phyloP scores from a whole-genome alignment of 345 rosid species.

The Sisymbrium altissimum region DNA sequence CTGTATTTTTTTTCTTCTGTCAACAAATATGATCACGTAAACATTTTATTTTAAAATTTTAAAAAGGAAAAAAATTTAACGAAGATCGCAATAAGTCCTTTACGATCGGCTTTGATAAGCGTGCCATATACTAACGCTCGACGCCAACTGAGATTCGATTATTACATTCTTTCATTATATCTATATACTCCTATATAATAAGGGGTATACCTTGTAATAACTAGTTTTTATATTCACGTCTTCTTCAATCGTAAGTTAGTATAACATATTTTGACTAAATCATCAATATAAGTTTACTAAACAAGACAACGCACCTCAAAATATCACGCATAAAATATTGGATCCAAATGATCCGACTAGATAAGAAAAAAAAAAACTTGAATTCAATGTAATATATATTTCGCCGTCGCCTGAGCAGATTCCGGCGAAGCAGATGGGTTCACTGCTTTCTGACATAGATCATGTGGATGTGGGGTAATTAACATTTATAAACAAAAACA shows the following conservation, averaged over 20 bases:
- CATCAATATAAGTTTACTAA: not conserved
- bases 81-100: slow-evolving; percentile 31
- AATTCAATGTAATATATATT: slow-evolving; percentile 4
- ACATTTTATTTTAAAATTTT: not conserved
- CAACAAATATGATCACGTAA: slow-evolving; percentile 4
- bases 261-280: no score
- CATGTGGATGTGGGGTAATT: slow-evolving; percentile 49
- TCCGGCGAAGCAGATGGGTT: slow-evolving; percentile 29
- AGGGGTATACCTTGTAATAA: not conserved
- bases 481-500: not conserved
- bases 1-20: not conserved
- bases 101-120: slow-evolving; percentile 24
- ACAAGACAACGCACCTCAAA: not conserved
- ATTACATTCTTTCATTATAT: slow-evolving; percentile 1
- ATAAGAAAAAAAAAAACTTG: not conserved
- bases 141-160: slow-evolving; percentile 31
- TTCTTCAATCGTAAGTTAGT: not conserved
- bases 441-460: slow-evolving; percentile 37
- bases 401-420: slow-evolving; percentile 27
- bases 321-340: not conserved
- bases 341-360: not conserved
- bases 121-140: slow-evolving; percentile 28
- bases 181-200: not conserved
- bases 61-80: not conserved
- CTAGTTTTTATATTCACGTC: not conserved